phyloP scores from a whole-genome alignment of 2,329 filamentous ascomycete genomes.

The Apiospora kogelbergensis region DNA sequence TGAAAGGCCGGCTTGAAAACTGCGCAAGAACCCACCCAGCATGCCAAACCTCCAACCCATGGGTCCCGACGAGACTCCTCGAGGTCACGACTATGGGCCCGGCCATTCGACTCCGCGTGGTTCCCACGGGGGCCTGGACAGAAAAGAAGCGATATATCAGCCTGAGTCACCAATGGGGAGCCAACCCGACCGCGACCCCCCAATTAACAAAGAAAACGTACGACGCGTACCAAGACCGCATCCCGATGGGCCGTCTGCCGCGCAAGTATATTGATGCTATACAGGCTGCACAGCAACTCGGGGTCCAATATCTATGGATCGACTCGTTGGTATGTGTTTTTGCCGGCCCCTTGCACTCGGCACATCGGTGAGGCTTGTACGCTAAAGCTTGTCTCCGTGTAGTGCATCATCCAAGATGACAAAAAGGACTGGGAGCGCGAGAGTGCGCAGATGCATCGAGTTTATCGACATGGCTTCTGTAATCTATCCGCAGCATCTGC shows the following conservation, averaged over 20 bases:
- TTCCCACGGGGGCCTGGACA: background rate
- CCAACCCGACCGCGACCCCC: background rate
- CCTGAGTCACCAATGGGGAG: background rate
- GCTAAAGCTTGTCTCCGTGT: no score
- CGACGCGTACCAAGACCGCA: background rate
- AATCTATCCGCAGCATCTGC: background rate
- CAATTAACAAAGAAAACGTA: background rate
- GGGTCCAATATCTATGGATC: background rate
- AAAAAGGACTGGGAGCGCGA: background rate
- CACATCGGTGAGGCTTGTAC: background rate
- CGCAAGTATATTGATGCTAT: background rate
- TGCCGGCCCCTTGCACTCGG: background rate
- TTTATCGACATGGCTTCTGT: background rate
- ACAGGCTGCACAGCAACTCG: background rate
- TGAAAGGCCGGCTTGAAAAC: background rate
- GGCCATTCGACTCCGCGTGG: background rate
- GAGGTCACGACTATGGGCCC: background rate
- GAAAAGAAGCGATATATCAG: background rate
- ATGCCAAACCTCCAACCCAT: background rate
- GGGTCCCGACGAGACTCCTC: background rate
- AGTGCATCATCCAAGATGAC: background rate
- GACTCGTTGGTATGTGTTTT: background rate
- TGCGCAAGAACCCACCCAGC: background rate
- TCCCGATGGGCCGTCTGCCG: background rate
- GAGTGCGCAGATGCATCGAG: background rate